Base-by-base conservation (phyloP, 805 yeast species). In the Pichia heedii region DNA sequence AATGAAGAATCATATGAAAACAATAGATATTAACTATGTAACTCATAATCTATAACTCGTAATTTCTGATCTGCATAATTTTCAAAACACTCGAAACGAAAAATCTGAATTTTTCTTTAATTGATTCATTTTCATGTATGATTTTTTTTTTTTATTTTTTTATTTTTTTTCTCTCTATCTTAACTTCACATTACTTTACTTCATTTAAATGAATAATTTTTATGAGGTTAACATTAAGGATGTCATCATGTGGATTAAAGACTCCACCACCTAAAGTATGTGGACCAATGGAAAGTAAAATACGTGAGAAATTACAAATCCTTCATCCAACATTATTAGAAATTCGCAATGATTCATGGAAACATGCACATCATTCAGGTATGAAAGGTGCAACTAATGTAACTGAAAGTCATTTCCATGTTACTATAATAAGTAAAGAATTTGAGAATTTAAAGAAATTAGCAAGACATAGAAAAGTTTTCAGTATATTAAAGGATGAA, bases 291-390 rank as follows among this genome's bases (percentile, higher is more conserved):
- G 79, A 78, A 44, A 56, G 58, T 32, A 29, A 29, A 12, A 29
- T 29, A 29, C 32, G 32, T 29, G 32, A 29, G 15, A 29, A 16
- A 29, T 29, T 29, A 29, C 6, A 4, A 10, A 29, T 10, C 6
- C 15, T 29, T 13, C 12, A 29, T 29, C 94, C 77, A 20, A 55
- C 57, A 9, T 60, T 50, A 51, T 68, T 75, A 50, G 71, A 66
- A 27, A 71, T 90, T 6, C 68, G 67, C 45, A 90, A 90, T 59
- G 97, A 90, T 62, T 85, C 96, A 7, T 78, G 77, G 62, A 84
- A 84, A 58, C 97, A 90, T 62, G 77, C 88, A 2, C 89, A 85
- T 50, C 97, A 90, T 61, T 81, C 79, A 45, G 88, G 94, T 2
- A 73, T 86, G 67, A 72, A 79, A 42, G 87, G 81, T 4, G 86